A percentile compares a stretch with the other conserved stretches of the same genome.
phyloP scores from a whole-genome alignment of 805 yeast species.

The Lipomyces yamadae region DNA sequence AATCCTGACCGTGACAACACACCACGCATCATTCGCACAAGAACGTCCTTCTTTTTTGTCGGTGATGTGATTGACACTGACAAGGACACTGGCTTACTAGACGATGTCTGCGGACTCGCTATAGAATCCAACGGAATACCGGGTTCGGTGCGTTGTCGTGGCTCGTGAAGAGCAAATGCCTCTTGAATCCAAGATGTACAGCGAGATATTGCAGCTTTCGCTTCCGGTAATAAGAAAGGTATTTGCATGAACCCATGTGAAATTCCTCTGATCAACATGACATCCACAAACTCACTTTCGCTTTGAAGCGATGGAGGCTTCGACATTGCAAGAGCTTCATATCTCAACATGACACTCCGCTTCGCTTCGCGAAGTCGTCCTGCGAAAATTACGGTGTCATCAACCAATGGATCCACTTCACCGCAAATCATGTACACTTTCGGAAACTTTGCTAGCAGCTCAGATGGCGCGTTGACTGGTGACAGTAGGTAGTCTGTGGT shows the following conservation, averaged over 20 bases:
- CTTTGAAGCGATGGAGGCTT: constrained; percentile 8
- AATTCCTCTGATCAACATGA: constrained; percentile 40
- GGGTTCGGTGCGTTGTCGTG: background rate
- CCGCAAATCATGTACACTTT: constrained; percentile 43
- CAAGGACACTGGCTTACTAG: background rate
- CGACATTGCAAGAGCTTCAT: constrained; percentile 29
- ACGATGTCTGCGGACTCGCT: background rate
- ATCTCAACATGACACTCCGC: constrained; percentile 26
- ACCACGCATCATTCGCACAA: constrained; percentile 7
- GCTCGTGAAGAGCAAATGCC: constrained; percentile 22
- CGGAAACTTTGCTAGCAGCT: constrained; percentile 41
- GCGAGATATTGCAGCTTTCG: constrained; percentile 36
- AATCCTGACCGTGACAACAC: constrained; percentile 20
- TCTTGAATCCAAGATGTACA: constrained; percentile 41
- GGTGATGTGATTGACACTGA: background rate
- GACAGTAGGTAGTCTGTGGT: constrained; percentile 41
- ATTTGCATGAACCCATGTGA: constrained; percentile 43
- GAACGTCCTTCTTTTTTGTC: background rate
- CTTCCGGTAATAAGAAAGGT: constrained; percentile 41
- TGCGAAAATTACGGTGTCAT: constrained; percentile 43
- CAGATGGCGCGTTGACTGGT: constrained; percentile 41
- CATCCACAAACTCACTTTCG: constrained; percentile 39
- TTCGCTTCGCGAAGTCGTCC: constrained; percentile 42
- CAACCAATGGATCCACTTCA: constrained; percentile 45
- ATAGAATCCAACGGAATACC: background rate